phyloP scores from a whole-genome alignment of 2,329 filamentous ascomycete species.

The Cercospora beticola region DNA sequence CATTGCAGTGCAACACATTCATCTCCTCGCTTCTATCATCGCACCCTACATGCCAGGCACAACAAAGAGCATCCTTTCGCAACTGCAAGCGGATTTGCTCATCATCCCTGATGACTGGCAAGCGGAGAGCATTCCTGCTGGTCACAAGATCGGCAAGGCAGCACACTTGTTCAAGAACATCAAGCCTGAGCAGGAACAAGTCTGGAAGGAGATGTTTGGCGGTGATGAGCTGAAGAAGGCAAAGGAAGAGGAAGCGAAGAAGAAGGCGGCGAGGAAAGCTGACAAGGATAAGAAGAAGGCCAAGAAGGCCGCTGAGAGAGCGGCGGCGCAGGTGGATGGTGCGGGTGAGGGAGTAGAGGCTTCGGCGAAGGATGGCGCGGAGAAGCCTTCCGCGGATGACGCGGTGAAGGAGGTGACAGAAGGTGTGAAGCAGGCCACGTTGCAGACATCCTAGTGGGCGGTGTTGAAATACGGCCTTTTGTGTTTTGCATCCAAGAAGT shows the following conservation, averaged over 20 bases:
- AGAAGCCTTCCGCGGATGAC: conserved; percentile 40
- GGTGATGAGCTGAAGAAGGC: conserved; percentile 67
- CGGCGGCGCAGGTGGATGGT: conserved; percentile 49
- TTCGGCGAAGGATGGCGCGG: conserved; percentile 67
- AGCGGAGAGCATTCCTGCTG: conserved; percentile 59
- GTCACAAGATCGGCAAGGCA: conserved; percentile 78
- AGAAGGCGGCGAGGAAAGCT: conserved; percentile 57
- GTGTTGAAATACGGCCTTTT: too few relatives aligned
- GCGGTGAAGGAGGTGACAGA: conserved; percentile 47
- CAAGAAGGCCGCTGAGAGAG: conserved; percentile 63
- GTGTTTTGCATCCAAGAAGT: background rate
- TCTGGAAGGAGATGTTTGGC: conserved; percentile 77
- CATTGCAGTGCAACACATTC: conserved; percentile 78
- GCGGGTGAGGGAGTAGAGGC: conserved; percentile 70
- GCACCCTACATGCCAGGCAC: conserved; percentile 85
- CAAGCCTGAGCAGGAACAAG: conserved; percentile 74
- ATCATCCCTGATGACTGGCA: conserved; percentile 60
- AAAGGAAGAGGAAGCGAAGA: conserved; percentile 65
- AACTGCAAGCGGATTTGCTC: conserved; percentile 58
- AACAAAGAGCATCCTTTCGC: conserved; percentile 69
- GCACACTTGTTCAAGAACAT: conserved; percentile 81
- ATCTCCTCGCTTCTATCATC: conserved; percentile 75
- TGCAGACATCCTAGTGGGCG: conserved; percentile 41
- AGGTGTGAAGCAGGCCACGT: conserved; percentile 46
- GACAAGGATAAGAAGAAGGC: conserved; percentile 67